Base-by-base conservation (phyloP, 305 asterid species). In the Petunia hybrid region DNA sequence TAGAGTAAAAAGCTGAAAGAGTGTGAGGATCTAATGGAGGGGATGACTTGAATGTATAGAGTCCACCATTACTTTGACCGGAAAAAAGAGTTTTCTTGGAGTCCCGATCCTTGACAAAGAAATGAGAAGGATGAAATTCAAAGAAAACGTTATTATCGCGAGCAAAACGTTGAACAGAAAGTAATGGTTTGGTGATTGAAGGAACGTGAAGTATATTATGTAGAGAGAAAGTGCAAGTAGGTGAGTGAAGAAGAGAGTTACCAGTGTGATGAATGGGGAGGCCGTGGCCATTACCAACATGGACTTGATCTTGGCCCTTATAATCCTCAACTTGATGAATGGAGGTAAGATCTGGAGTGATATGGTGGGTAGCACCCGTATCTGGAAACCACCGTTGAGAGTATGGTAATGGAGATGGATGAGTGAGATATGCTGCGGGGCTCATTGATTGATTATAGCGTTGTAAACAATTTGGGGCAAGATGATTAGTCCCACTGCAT, bases 91-190 rank as follows among this genome's bases (percentile, higher is more conserved):
- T 5, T 8, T 0, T 59, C 13, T 7, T 45, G 22, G 85, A 63
- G 0, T 8, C 1, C 1, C 8, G 71, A 5, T 82, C 64, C 53
- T 82, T 82, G 12, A 82, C 61, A 66, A 76, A 42, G 56, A 14
- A 82, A 10, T 7, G 36, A 55, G 5, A 35, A 10, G 78, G 78
- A 38, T 80, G 83, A 80, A 80, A 70, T 57, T 80, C 78, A 70
- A 69, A 80, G 22, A 55, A 70, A 4, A 13, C 1, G n/a, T 39
- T 22, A 38, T 68, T 80, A 10, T 80, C 46, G 0, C 2, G 12
- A 2, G 46, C 14, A 5, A 82, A 65, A 12, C 48, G 65, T 13
- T 66, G 67, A 4, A 64, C 77, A 1, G 61, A 63, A 1, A 82
- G n/a, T 3, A 81, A 16, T 6, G 73, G 56, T 9, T 81, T 59